Percentiles rank a stretch among this genome's conserved stretches.
phyloP scores from a whole-genome alignment of 2,329 filamentous ascomycete genomes.

The Penicillium sp. region DNA sequence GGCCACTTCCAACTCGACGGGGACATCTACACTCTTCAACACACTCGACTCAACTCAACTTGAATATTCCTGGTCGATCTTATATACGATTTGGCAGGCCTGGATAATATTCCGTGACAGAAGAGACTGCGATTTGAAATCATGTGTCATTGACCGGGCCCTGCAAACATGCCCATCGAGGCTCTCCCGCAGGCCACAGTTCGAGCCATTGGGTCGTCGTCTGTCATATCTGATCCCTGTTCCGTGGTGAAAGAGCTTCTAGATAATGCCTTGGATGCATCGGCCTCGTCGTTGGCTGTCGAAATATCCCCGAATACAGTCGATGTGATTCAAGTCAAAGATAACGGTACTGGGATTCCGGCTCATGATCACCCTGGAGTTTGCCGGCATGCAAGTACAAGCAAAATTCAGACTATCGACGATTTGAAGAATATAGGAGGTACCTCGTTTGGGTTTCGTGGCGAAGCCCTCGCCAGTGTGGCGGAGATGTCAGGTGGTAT shows the following conservation, averaged over 20 bases:
- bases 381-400: slow-evolving; percentile 64
- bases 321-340: slow-evolving; percentile 65
- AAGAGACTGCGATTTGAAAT: too few species aligned
- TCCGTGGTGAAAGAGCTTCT: slow-evolving; percentile 68
- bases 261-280: slow-evolving; percentile 69
- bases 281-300: slow-evolving; percentile 60
- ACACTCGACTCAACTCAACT: neutral
- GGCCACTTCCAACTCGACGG: neutral
- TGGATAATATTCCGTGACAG: too few species aligned
- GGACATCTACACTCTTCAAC: neutral
- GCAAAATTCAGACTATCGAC: slow-evolving; percentile 63
- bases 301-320: slow-evolving; percentile 64
- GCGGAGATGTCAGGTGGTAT: slow-evolving; percentile 61
- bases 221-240: slow-evolving; percentile 60
- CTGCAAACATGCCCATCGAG: slow-evolving; percentile 49
- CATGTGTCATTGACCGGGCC: slow-evolving; percentile 12
- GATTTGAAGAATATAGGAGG: slow-evolving; percentile 62
- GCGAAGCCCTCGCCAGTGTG: slow-evolving; percentile 66
- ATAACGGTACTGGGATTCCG: slow-evolving; percentile 67
- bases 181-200: slow-evolving; percentile 48
- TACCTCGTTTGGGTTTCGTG: slow-evolving; percentile 65
- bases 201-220: slow-evolving; percentile 60
- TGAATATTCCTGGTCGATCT: neutral
- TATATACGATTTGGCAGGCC: too few species aligned
- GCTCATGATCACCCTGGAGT: slow-evolving; percentile 59